Conservation (phyloP, 2,329 filamentous ascomycete genomes). For the Pseudopyricularia javanii region DNA sequence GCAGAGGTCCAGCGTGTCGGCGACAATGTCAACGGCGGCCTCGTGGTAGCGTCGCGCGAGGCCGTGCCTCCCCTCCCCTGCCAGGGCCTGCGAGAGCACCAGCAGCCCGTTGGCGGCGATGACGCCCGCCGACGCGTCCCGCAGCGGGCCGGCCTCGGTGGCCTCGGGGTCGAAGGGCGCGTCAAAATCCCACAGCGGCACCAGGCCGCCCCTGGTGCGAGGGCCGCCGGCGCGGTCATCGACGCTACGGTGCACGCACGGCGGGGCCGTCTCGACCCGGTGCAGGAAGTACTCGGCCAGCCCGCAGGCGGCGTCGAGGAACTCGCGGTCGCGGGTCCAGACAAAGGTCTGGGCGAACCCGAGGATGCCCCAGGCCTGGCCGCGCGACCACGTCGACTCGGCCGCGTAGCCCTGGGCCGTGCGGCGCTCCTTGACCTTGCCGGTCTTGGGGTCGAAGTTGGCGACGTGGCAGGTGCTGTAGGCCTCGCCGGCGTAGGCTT, state of each 20-base stretch:
- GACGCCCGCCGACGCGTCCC: constrained; percentile 24
- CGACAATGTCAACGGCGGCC: constrained; percentile 15
- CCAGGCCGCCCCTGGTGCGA: constrained; percentile 12
- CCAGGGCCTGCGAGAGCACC: constrained; percentile 21
- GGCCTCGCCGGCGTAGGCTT: constrained; percentile 21
- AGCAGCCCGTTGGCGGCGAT: constrained; percentile 30
- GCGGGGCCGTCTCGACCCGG: constrained; percentile 21
- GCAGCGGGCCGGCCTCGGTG: background rate
- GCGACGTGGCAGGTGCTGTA: constrained; percentile 33
- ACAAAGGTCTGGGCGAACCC: constrained; percentile 35
- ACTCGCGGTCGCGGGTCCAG: constrained; percentile 31
- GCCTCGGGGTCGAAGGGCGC: constrained; percentile 7
- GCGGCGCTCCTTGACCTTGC: constrained; percentile 26
- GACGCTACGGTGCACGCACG: constrained; percentile 15
- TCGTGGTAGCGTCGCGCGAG: constrained; percentile 13
- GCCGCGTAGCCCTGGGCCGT: constrained; percentile 35
- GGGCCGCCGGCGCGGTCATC: background rate
- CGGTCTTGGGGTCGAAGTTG: constrained; percentile 31
- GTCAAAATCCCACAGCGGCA: constrained; percentile 29
- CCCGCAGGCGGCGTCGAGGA: constrained; percentile 29
- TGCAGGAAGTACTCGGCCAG: constrained; percentile 36
- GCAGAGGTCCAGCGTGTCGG: constrained; percentile 17
- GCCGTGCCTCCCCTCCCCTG: constrained; percentile 4
- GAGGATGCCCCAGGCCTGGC: constrained; percentile 38
- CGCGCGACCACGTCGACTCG: constrained; percentile 35